These are phyloP conservation scores for Cyclotella cryptica DNA, from an alignment of 108 stramenopile genomes.

Conservation along the genomic window DNA sequence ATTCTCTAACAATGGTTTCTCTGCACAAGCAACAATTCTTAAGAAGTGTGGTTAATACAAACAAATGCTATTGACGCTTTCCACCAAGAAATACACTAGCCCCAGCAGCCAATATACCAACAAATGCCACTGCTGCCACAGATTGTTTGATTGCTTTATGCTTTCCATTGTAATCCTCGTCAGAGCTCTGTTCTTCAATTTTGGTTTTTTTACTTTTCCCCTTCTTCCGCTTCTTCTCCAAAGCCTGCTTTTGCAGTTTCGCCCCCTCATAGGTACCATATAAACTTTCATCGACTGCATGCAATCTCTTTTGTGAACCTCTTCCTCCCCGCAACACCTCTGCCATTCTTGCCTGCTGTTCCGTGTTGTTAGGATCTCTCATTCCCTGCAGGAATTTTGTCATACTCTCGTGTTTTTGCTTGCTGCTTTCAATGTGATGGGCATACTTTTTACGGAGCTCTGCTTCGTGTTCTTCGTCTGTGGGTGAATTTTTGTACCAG, in stretches of 20 bases:
- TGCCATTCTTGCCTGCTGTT: constrained; percentile 49
- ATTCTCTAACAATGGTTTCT: too few relatives aligned
- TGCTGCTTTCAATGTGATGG: constrained; percentile 48
- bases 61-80: constrained; percentile 25
- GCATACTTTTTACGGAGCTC: constrained; percentile 51
- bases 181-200: background rate
- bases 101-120: constrained; percentile 45
- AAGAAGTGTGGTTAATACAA: too few relatives aligned
- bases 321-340: constrained; percentile 55
- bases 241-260: constrained; percentile 44
- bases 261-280: constrained; percentile 64
- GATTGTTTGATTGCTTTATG: constrained; percentile 41
- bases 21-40: too few relatives aligned
- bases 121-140: constrained; percentile 38
- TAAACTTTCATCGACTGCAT: constrained; percentile 54
- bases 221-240: constrained; percentile 27
- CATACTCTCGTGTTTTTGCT: constrained; percentile 47
- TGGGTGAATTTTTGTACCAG: constrained; percentile 55
- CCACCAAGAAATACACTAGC: constrained; percentile 50
- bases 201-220: constrained; percentile 25
- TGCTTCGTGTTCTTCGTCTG: constrained; percentile 55
- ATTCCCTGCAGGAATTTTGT: constrained; percentile 43
- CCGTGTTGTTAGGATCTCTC: constrained; percentile 47
- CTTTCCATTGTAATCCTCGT: constrained; percentile 1
- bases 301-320: constrained; percentile 52